phyloP scores from a whole-genome alignment of 768 basidiomycete species.

The Galerina sulciceps region DNA sequence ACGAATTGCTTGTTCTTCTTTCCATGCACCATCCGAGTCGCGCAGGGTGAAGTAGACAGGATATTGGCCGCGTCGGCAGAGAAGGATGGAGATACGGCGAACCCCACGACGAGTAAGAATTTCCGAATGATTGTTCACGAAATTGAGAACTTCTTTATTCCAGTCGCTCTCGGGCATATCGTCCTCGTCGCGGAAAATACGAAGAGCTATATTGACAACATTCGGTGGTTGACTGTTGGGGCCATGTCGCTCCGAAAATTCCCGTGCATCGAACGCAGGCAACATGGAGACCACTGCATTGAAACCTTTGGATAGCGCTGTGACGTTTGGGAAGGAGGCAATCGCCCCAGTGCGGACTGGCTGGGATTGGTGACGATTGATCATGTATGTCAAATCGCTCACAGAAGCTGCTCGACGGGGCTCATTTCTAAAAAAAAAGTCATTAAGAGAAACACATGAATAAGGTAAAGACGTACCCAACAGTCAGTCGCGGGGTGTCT shows the following conservation, averaged over 20 bases:
- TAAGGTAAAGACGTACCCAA: slow-evolving; percentile 39
- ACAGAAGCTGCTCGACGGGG: slow-evolving; percentile 86
- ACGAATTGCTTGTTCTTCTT: slow-evolving; percentile 94
- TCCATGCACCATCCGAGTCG: slow-evolving; percentile 74
- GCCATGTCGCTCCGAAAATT: slow-evolving; percentile 80
- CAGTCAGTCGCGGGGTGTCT: slow-evolving; percentile 71
- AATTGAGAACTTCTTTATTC: slow-evolving; percentile 69
- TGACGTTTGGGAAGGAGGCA: slow-evolving; percentile 83
- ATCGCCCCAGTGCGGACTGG: slow-evolving; percentile 91
- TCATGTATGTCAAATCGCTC: slow-evolving; percentile 93
- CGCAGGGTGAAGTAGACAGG: slow-evolving; percentile 95
- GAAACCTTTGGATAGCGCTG: slow-evolving; percentile 73
- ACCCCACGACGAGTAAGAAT: slow-evolving; percentile 78
- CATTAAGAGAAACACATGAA: background rate
- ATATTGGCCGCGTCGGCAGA: slow-evolving; percentile 91
- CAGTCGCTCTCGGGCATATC: slow-evolving; percentile 80
- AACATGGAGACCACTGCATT: slow-evolving; percentile 72
- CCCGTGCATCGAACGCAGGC: slow-evolving; percentile 72
- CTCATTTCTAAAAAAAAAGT: slow-evolving; percentile 43
- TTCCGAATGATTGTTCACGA: slow-evolving; percentile 70
- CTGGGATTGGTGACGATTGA: slow-evolving; percentile 84
- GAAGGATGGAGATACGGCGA: slow-evolving; percentile 88
- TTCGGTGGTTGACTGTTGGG: slow-evolving; percentile 79
- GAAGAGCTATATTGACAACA: slow-evolving; percentile 92
- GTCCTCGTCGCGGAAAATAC: slow-evolving; percentile 81